Evolutionary conservation across 495 filamentous ascomycete species (phyloP), one percentile per base, ranked within the genome.

Genomic region (Pyronema omphalodes): DNA sequence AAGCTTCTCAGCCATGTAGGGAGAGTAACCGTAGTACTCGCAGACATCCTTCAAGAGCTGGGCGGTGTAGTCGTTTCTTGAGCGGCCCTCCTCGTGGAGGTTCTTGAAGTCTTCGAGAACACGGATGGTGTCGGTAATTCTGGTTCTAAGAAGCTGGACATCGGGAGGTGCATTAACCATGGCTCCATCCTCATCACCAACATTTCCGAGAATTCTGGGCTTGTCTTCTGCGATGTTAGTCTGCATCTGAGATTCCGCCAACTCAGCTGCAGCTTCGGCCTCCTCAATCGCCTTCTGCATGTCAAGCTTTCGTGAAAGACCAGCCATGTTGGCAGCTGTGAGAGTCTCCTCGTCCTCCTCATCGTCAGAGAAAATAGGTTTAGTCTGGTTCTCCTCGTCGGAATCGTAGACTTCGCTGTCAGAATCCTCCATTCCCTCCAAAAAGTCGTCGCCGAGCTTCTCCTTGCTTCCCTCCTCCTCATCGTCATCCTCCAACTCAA

Each of bases 261-360:
- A 69, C 60, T 88, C 82, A 0, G 76, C 82, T 55, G 84, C 77
- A 53, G 86, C 86, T 52, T 86, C 84, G 7, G 79, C 84, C 18
- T 79, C 85, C 47, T 86, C 80, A 52, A 78, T 69, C 41, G 80
- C 76, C 54, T 74, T 72, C 58, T 84, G 71, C 57, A 76, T 68
- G 61, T 96, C 88, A 55, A 96, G 65, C 57, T 84, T 86, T 54
- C 76, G 74, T 37, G 91, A 87, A 45, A 98, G 71, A 39, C 91
- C 91, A 60, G 80, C 89, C 53, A 98, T 98, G 61, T 98, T 98
- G 44, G 91, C 93, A 0, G 91, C 93, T 3, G 87, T 98, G 53
- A 98, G 73, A 63, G 78, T 83, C 70, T 95, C 87, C 67, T 94
- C 88, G 39, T 86, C 79, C 55, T 89, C 86, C 65, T 94, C 88